Evolutionary conservation across 768 basidiomycete genomes (phyloP).

Genomic region (Rickenella mellea): DNA sequence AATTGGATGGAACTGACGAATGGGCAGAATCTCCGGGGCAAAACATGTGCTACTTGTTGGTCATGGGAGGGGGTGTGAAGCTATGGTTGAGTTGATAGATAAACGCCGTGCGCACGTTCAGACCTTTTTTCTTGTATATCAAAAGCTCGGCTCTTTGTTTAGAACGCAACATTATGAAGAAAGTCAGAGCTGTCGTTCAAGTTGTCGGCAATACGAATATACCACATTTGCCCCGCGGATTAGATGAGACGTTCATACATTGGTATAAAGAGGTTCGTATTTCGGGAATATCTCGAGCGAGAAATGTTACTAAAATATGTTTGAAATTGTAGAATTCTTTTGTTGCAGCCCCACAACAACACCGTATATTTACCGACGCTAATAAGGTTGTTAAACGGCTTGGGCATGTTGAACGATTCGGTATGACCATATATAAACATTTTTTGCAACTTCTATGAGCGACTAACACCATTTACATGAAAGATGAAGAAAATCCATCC

Average conservation of each 20-base stretch:
- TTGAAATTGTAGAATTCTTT: conserved; percentile 50
- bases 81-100: conserved; percentile 66
- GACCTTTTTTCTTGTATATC: neutral
- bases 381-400: conserved; percentile 45
- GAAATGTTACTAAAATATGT: conserved; percentile 65
- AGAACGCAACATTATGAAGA: conserved; percentile 39
- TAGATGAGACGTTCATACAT: conserved; percentile 42
- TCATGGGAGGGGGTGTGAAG: conserved; percentile 75
- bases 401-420: conserved; percentile 52
- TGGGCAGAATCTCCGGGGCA: conserved; percentile 57
- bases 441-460: neutral
- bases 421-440: conserved; percentile 26
- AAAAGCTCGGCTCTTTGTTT: neutral
- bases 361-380: conserved; percentile 36
- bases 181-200: conserved; percentile 67
- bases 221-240: conserved; percentile 43
- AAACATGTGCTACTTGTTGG: conserved; percentile 74
- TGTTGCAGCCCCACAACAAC: conserved; percentile 56
- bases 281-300: neutral
- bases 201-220: conserved; percentile 58
- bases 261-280: conserved; percentile 57
- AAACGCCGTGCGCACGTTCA: conserved; percentile 46
- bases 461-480: neutral
- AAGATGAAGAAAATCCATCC: conserved; percentile 64
- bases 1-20: conserved; percentile 4